A percentile compares a stretch with the other conserved stretches of the same genome.
Conservation (phyloP, 148 eudicot genomes). For the Vaccinium corymbosum region DNA sequence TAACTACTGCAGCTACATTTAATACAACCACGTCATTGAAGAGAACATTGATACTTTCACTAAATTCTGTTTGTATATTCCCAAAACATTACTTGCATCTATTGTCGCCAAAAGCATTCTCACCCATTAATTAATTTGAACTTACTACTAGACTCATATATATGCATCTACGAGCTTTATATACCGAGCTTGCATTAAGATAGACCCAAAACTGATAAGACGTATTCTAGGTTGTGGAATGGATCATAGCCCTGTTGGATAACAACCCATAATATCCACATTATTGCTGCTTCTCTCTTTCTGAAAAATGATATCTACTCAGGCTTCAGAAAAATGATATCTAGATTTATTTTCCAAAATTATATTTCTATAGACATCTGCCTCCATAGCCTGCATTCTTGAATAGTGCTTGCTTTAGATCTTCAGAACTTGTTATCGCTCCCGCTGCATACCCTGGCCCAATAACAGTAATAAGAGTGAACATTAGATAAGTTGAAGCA, state of each 20-base stretch:
- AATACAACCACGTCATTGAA: not conserved
- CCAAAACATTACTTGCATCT: constrained; percentile 4
- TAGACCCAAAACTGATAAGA: not conserved
- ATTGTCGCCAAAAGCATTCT: not conserved
- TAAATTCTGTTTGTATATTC: not conserved
- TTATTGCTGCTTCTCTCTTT: not conserved
- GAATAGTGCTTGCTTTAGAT: constrained; percentile 38
- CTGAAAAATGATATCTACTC: not conserved
- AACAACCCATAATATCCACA: not conserved
- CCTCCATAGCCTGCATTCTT: constrained; percentile 50
- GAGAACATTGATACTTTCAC: not conserved
- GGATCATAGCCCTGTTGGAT: not conserved
- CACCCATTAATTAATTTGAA: not conserved
- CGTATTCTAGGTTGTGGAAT: not conserved
- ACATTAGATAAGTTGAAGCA: not conserved
- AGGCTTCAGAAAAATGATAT: not conserved
- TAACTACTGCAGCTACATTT: not conserved
- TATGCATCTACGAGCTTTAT: not conserved
- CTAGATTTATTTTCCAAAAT: not conserved
- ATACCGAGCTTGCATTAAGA: not conserved
- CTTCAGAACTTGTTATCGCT: constrained; percentile 28
- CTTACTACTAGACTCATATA: not conserved
- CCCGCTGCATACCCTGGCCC: constrained; percentile 29
- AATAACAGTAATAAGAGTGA: not conserved
- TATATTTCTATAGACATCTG: constrained; percentile 28